These are phyloP conservation scores for Heimioporus punctisporus DNA, from an alignment of 1,284 basidiomycete genomes.

Conservation along the genomic window DNA sequence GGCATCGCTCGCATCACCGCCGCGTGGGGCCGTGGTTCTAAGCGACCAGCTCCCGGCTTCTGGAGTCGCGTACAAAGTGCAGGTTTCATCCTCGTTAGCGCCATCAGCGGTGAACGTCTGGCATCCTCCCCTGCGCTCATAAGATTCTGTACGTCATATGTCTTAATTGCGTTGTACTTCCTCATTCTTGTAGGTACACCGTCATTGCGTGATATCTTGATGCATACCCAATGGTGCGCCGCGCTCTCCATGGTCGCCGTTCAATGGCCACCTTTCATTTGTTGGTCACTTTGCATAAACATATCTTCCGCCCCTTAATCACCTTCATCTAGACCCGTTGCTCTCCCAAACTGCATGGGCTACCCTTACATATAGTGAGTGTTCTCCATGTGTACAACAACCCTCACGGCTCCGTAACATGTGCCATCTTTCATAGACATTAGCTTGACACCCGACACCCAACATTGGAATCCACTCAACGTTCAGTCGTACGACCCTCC, in stretches of 20 bases:
- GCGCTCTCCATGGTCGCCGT: conserved; percentile 92
- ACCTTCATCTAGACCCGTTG: conserved; percentile 74
- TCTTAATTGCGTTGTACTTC: conserved; percentile 7
- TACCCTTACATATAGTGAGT: conserved; percentile 83
- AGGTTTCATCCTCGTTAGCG: conserved; percentile 90
- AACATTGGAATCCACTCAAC: conserved; percentile 68
- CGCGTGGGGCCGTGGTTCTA: conserved; percentile 77
- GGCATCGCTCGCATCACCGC: conserved; percentile 82
- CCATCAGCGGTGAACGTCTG: conserved; percentile 89
- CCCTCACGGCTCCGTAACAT: conserved; percentile 8
- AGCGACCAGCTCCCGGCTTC: conserved; percentile 55
- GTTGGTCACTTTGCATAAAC: conserved; percentile 47
- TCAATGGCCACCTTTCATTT: conserved; percentile 92
- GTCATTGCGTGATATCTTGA: conserved; percentile 89
- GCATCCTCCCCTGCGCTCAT: conserved; percentile 86
- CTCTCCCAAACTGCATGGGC: conserved; percentile 89
- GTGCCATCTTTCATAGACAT: conserved; percentile 58
- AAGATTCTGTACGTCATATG: conserved; percentile 73
- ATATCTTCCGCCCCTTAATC: conserved; percentile 14
- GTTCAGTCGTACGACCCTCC: conserved; percentile 67
- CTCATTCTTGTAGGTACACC: conserved; percentile 67
- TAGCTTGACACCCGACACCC: conserved; percentile 51
- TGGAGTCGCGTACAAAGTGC: conserved; percentile 77
- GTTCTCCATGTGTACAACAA: conserved; percentile 1
- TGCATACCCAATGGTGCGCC: conserved; percentile 92